Evolutionary conservation across 768 basidiomycete species (phyloP), one percentile per base, ranked within the genome.

Genomic region (Cubamyces lactineus): DNA sequence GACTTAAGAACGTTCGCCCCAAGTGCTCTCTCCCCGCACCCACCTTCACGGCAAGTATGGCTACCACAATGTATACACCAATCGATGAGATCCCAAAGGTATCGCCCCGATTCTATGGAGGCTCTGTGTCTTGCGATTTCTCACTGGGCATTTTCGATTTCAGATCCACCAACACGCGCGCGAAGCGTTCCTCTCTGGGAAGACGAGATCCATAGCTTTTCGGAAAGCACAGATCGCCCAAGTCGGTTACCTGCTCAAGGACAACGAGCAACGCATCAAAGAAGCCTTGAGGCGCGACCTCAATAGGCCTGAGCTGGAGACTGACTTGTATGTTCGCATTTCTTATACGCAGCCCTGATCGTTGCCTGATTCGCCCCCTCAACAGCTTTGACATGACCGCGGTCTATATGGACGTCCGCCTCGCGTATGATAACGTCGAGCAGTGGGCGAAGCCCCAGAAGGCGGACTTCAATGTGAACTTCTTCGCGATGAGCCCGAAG

Each of bases 191-290:
- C 75, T 74, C 30, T 75, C 84, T 1, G 89, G 90, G 17, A 91
- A 86, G 71, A 82, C 85, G 41, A 86, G 77, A 68, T 74, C 83
- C 17, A 77, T 93, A 57, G 80, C 80, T 13, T 91, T 81, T 69
- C 81, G 93, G 68, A 92, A 87, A 73, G 81, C 85, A 46, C 91
- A 93, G 74, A 79, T 95, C 28, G 79, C 86, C n/a, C 84, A 87
- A 69, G 81, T 95, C 13, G 86, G 81, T 6, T 89, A 91, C 71
- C 75, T 91, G 65, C 30, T 92, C 68, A 80, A 90, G 70, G 92
- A 95, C 73, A 92, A 95, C 70, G 67, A 75, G 19, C 75, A 82
- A 34, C 82, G 76, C 17, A 83, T 94, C 67, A 79, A 83, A 43
- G 78, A 83, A 23, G 80, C 92, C 0, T 71, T 92, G 61, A 71